Base-by-base conservation (phyloP, 108 stramenopile species). In the Discostella stelligeroides region DNA sequence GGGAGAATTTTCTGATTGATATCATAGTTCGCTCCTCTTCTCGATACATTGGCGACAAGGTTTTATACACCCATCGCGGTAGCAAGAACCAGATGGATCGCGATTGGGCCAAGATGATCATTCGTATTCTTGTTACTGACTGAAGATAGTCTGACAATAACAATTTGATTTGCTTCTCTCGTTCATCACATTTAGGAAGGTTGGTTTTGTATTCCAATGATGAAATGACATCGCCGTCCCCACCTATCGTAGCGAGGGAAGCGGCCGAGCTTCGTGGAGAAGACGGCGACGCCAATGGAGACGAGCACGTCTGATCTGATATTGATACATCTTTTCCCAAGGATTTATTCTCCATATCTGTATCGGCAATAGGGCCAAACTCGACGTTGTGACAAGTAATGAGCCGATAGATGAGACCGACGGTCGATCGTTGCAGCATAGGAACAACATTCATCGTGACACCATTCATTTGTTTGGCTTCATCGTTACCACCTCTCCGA, bases 91-190 rank as follows among this genome's bases (percentile, higher is more conserved):
- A 95, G 13, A 94, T 72, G 17, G 91, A 95, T 65, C 95, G 84
- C 0, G 95, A 95, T 79, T 94, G 91, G 11, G 96, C 96, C 59
- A 97, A 67, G 54, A 95, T 75, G 41, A 95, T 90, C 94, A 97
- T 92, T 41, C 96, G 86, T 65, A 97, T 97, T 55, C 86, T 84
- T 34, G 87, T 88, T 12, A 95, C 86, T 2, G 96, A 85, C 21
- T 86, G 64, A 25, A 97, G 68, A 63, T 97, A 97, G 11, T 56
- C 57, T 49, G 85, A 61, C 8, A 94, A 50, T 24, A 86, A 76
- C n/a, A 41, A 42, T 58, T 73, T 66, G 29, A 73, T 63, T 60
- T 60, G 58, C 1, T 29, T 40, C 46, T 73, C 58, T 68, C 59
- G 63, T 55, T 53, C 28, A 20, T 51, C 2, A 30, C n/a, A 61